Base-by-base conservation (phyloP, 2,329 filamentous ascomycete species). In the Teratosphaeria zuluensis region DNA sequence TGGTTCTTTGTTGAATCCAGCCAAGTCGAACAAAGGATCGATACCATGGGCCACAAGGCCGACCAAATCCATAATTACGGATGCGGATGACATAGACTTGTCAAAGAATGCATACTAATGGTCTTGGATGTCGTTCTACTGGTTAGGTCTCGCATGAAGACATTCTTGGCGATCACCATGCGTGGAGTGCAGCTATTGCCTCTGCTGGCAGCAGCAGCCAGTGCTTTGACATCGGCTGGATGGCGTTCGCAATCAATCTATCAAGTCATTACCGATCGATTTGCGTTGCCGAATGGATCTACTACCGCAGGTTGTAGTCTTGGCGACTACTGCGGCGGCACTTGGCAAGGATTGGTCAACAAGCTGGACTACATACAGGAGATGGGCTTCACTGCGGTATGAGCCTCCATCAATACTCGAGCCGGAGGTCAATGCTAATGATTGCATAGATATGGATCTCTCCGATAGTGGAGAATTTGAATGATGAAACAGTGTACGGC, bases 231-330 rank as follows among this genome's bases (percentile, higher is more conserved):
- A 56, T 42, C 55, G 14, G 46, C 33, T 28, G 68, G 74, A 35
- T 84, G 81, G 81, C 81, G 80, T 65, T 73, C 75, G 30, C 77
- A 78, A 57, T 81, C 78, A 53, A 83, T 84, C 58, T 84, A 84
- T 68, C 82, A 83, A 71, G 77, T 80, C 46, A 69, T 85, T 63
- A 83, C 81, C 2, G 81, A 84, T 65, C 79, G 82, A 1, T 77
- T 81, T 59, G 81, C 80, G 4, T 76, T 77, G 8, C 76, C 71
- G 2, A 72, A 75, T 62, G 78, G 77, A 24, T 75, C 73, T 3
- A 75, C 72, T 5, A 77, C 78, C 16, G 72, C 70, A 30, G 59
- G 71, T 1, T 81, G 80, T 64, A 68, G 73, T 56, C 70, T 70
- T 6, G 61, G 55, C 3, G 61, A 65, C 31, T 78, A 78, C 59